These are phyloP conservation scores for Candida sithepensis DNA, from an alignment of 805 yeast genomes.

Conservation along the genomic window DNA sequence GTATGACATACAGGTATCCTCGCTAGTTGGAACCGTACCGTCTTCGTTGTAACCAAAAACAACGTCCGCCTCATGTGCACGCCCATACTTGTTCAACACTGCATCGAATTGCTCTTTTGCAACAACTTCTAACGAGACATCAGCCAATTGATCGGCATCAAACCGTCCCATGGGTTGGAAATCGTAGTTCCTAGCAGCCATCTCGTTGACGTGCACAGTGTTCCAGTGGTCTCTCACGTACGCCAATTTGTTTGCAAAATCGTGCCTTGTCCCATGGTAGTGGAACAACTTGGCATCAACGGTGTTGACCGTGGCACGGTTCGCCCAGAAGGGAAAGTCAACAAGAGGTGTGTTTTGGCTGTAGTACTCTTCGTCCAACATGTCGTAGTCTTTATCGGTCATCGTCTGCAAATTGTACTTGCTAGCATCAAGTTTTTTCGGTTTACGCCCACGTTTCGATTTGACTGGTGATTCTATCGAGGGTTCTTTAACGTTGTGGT, in stretches of 20 bases:
- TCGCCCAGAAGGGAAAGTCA: neutral
- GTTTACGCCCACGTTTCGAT: no score
- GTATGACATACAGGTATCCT: conserved; percentile 8
- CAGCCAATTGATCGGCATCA: neutral
- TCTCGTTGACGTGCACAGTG: neutral
- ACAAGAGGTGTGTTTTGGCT: neutral
- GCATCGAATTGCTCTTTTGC: neutral
- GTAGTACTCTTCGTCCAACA: neutral
- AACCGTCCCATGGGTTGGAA: neutral
- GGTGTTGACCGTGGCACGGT: no score
- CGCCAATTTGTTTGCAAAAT: neutral
- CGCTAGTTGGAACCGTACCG: conserved; percentile 1
- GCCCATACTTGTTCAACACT: neutral
- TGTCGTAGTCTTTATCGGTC: neutral
- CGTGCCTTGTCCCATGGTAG: conserved; percentile 2
- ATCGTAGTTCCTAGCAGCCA: neutral
- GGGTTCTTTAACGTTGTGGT: no score
- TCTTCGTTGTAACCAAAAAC: conserved; percentile 19
- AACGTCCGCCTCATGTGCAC: conserved; percentile 2
- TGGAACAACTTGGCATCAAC: conserved; percentile 1
- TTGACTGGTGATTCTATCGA: no score
- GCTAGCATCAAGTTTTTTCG: no score
- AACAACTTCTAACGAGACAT: no score
- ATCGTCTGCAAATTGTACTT: no score
- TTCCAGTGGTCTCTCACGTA: neutral